A percentile compares a stretch with the other conserved stretches of the same genome.
phyloP scores from a whole-genome alignment of 2,329 filamentous ascomycete genomes.

The Diaporthe caulivora region DNA sequence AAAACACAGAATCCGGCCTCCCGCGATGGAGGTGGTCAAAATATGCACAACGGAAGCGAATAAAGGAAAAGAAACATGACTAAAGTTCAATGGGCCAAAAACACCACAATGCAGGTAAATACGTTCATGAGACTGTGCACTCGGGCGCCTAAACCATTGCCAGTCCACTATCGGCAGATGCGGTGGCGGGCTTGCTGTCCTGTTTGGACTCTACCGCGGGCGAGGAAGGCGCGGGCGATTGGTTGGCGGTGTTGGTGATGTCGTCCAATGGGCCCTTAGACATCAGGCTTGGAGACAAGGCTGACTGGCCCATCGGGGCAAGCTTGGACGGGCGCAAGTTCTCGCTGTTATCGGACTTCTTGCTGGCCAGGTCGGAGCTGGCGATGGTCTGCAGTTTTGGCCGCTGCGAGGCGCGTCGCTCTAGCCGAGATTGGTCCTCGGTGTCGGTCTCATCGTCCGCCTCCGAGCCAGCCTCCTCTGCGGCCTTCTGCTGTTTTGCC shows the following conservation, averaged over 20 bases:
- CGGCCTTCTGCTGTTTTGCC: constrained; percentile 29
- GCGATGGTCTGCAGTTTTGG: constrained; percentile 62
- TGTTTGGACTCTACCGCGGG: constrained; percentile 11
- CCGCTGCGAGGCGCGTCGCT: constrained; percentile 53
- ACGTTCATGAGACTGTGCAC: constrained; percentile 31
- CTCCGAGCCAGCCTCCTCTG: constrained; percentile 40
- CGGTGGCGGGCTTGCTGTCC: constrained; percentile 37
- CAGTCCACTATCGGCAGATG: constrained; percentile 47
- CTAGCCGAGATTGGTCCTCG: constrained; percentile 43
- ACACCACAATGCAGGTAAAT: constrained; percentile 35
- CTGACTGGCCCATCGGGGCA: constrained; percentile 21
- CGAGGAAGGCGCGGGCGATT: constrained; percentile 12
- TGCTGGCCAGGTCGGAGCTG: constrained; percentile 54
- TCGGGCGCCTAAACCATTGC: constrained; percentile 39
- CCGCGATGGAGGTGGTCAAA: background rate
- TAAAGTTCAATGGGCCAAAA: constrained; percentile 11
- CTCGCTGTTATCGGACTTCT: constrained; percentile 47
- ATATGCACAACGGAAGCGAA: constrained; percentile 37
- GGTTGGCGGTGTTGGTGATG: constrained; percentile 35
- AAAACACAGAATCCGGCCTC: background rate
- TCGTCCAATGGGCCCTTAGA: constrained; percentile 34
- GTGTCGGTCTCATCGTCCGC: constrained; percentile 47
- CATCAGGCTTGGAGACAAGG: constrained; percentile 14
- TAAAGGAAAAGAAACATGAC: constrained; percentile 31
- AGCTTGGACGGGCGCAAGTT: constrained; percentile 30